Base-by-base conservation (phyloP, 148 eudicot species). In the Suaeda aralocaspica region DNA sequence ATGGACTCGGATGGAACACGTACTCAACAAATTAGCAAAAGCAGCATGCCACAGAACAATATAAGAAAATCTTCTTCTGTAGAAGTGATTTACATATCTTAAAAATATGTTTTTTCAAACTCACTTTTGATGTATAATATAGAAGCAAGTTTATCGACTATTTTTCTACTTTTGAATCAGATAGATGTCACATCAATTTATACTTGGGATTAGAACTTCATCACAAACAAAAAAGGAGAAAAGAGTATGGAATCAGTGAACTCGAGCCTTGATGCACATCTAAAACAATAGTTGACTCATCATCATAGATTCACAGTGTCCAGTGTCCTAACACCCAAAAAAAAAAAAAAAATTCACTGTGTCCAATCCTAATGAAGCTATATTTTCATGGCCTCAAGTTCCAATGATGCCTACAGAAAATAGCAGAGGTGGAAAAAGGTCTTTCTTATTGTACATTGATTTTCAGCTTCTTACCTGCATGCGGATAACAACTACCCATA, bases 401-500 rank as follows among this genome's bases (percentile, higher is more conserved):
- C 22, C 53, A 49, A 19, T 19, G 18, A 49, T 5, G 53, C 53
- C 34, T 5, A 22, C 22, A 21, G 25, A 36, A 25, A 22, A 24
- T 12, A 41, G 44, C 18, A 60, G 1, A n/a, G 18, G n/a, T n/a
- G n/a, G 18, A 22, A 49, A 1, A 30, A 18, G 18, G 28, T 1
- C n/a, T 29, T 21, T 39, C 26, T 65, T 14, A 21, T 14, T n/a
- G 36, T 13, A n/a, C 7, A 29, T 36, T 9, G 39, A 28, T 18
- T 29, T 13, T 31, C 41, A 57, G 61, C 36, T 51, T 24, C 36
- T 74, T 83, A 94, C 98, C 97, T 94, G 98, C 98, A 94, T 91
- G 70, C 97, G 96, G 26, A 92, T 94, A 73, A 91, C 98, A 61
- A 94, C 80, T 51, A 94, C 86, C 98, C 98, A 94, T 78, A 94